Evolutionary conservation across 1,284 basidiomycete genomes (phyloP).

Genomic region (Ceraceosorus bombacis): DNA sequence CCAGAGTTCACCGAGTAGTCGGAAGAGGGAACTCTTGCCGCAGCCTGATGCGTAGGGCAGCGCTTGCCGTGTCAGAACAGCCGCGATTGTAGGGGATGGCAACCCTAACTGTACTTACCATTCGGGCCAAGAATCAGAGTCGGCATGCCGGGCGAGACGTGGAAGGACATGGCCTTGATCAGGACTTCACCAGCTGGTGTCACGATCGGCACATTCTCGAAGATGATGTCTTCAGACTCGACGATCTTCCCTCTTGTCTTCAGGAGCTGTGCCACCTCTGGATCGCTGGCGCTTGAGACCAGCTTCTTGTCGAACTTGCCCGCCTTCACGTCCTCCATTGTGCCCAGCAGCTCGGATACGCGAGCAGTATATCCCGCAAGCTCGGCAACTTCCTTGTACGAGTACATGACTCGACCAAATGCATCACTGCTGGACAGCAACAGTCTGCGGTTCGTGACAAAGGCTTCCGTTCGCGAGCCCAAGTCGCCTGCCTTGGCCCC

Average conservation of each 20-base stretch:
- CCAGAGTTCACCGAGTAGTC: constrained; percentile 93
- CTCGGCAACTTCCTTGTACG: constrained; percentile 75
- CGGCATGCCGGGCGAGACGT: constrained; percentile 77
- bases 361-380: constrained; percentile 72
- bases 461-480: constrained; percentile 51
- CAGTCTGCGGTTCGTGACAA: constrained; percentile 77
- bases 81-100: too few species aligned
- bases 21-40: constrained; percentile 60
- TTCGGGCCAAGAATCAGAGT: constrained; percentile 56
- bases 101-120: constrained; percentile 42
- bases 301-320: constrained; percentile 83
- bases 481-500: constrained; percentile 51
- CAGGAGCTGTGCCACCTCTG: constrained; percentile 75
- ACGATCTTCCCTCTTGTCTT: constrained; percentile 65
- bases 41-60: constrained; percentile 47
- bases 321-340: constrained; percentile 76
- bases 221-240: constrained; percentile 63
- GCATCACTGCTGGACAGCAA: constrained; percentile 89
- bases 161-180: constrained; percentile 69
- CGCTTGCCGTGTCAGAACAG: not conserved
- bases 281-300: constrained; percentile 61
- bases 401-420: constrained; percentile 83
- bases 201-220: constrained; percentile 87
- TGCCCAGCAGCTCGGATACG: constrained; percentile 78
- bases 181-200: constrained; percentile 93